Base-by-base conservation (phyloP, 768 basidiomycete species). In the Russula dissimulans region DNA sequence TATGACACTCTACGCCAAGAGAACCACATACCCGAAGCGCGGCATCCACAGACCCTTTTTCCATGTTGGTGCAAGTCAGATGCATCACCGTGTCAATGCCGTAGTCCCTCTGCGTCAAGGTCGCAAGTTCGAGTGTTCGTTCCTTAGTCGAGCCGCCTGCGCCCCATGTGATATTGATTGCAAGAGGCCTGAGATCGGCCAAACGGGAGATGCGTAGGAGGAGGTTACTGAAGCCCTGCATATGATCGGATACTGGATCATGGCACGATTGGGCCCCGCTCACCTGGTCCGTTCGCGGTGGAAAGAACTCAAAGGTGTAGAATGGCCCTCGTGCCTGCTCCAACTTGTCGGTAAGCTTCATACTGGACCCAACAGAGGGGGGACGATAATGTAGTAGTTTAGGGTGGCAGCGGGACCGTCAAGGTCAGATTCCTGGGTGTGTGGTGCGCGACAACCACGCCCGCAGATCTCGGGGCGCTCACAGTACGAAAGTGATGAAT, bases 51-150 rank as follows among this genome's bases (percentile, higher is more conserved):
- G 87, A 84, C 22, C 92, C 91, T 66, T 86, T 78, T 67, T 88
- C 83, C 88, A 98, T 95, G 73, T 97, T 97, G 36, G 97, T 97
- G 76, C 95, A 98, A 7, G 95, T 97, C 65, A 99, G 72, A 75
- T 99, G 97, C 70, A 99, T 77, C 62, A 97, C 81, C 1, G 92
- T 94, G 66, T 97, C 91, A 46, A 95, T 75, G 1, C 81, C 84
- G 71, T 90, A 81, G 57, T 85, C 82, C 17, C 77, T 74, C 70
- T 93, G 90, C 1, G 83, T 83, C 56, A 91, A 72, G 11, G 81
- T 81, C 0, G 94, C 95, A 3, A 99, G 81, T 65, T 95, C 93
- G 43, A 99, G 76, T 69, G 85, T 91, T 36, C 89, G 80, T 38
- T 94, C 89, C 66, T 82, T 91, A 0, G 95, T 98, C 7, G 85